Percentiles rank a stretch among this genome's conserved stretches.
phyloP scores from a whole-genome alignment of 2,329 filamentous ascomycete species.

The Cladorrhinum sp. region DNA sequence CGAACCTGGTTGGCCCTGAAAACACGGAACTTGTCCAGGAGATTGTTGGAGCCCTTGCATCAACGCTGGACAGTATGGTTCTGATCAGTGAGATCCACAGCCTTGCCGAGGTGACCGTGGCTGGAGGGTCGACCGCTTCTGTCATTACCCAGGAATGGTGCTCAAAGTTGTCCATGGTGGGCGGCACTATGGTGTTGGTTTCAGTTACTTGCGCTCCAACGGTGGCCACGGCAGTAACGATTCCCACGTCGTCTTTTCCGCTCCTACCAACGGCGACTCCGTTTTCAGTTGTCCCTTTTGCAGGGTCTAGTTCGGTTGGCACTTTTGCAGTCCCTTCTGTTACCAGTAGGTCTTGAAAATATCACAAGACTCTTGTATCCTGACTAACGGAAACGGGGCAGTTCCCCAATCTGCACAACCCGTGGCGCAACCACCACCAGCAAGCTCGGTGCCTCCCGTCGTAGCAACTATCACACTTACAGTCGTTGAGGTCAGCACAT shows the following conservation, averaged over 20 bases:
- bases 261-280: background rate
- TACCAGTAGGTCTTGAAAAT: background rate
- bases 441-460: background rate
- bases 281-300: background rate
- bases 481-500: slow-evolving; percentile 5
- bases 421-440: background rate
- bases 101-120: slow-evolving; percentile 12
- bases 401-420: background rate
- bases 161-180: slow-evolving; percentile 11
- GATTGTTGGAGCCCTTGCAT: too few relatives aligned
- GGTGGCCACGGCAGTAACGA: background rate
- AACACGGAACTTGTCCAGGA: too few relatives aligned
- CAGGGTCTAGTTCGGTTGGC: background rate
- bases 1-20: too few relatives aligned
- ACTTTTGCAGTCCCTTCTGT: background rate
- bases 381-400: background rate
- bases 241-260: background rate
- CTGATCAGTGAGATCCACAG: slow-evolving; percentile 9
- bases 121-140: slow-evolving; percentile 7
- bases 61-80: too few relatives aligned
- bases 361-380: background rate
- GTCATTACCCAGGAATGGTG: slow-evolving; percentile 9
- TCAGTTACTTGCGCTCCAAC: slow-evolving; percentile 6
- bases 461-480: slow-evolving; percentile 5
- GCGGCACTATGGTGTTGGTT: slow-evolving; percentile 8